Base-by-base conservation (phyloP, 1,284 basidiomycete species). In the Sanghuangporus weigelae region DNA sequence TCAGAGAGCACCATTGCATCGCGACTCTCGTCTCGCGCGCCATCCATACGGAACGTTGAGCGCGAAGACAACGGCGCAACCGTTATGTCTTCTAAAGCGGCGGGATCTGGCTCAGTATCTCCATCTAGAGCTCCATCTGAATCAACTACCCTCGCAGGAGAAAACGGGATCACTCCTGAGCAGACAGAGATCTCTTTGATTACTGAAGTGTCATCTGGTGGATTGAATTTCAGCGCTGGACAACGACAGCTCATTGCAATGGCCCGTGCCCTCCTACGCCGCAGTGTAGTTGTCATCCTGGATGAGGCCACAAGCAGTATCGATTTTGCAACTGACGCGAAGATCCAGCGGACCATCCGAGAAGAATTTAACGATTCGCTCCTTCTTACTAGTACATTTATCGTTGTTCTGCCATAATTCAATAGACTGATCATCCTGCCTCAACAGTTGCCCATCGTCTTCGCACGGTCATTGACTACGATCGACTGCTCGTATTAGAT, bases 281-380 rank as follows among this genome's bases (percentile, higher is more conserved):
- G 85, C 6, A 90, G 88, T 66, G 82, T 87, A 16, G 84, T 95
- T 65, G 87, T 95, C 59, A 85, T 95, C 36, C 79, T 95, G 63
- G 93, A 95, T 72, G 93, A 95, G 73, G 91, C 90, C 7, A 93
- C 89, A 0, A 86, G 83, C 68, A 86, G 86, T 68, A 90, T 89
- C 63, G 87, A 88, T 69, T 91, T 92, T 70, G 84, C 82, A 8
- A 92, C 90, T 35, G 86, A 89, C 70, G 81, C 82, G 6, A 87
- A 88, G 73, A 93, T 96, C 62, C 92, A 95, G 73, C 75, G 81
- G 21, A 89, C 90, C 0, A 92, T 96, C 68, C 82, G 91, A 8
- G 84, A 89, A 68, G 91, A 93, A 69, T 95, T 95, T 72, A 80
- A 76, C 12, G 76, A 81, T 54, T 85, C 84, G 4, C 69, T 89